Evolutionary conservation across 2,329 filamentous ascomycete species (phyloP).

Genomic region (Penicillium sp.): DNA sequence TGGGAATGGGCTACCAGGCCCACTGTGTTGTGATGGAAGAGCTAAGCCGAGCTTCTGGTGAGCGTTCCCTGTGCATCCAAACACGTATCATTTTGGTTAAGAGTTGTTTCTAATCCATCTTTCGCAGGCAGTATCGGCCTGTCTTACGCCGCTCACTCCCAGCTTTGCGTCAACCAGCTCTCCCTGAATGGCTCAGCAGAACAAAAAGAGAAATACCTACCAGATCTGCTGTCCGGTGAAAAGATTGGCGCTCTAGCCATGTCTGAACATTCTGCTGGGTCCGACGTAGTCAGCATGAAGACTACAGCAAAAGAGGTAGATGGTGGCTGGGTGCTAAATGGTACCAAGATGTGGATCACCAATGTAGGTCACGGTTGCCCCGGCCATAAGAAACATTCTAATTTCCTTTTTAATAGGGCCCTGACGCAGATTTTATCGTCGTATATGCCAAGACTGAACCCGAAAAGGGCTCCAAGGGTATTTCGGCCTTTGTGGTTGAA

Average conservation of each 20-base stretch:
- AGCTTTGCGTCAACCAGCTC: constrained; percentile 94
- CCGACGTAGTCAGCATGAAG: constrained; percentile 94
- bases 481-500: constrained; percentile 90
- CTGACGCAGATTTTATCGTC: constrained; percentile 85
- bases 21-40: constrained; percentile 96
- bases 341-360: constrained; percentile 99
- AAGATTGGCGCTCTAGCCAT: constrained; percentile 87
- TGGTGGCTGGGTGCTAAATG: constrained; percentile 80
- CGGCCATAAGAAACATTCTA: not conserved
- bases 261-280: constrained; percentile 86
- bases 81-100: no score
- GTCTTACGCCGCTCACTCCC: constrained; percentile 92
- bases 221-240: constrained; percentile 72
- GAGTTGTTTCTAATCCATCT: not conserved
- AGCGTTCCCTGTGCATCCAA: constrained; percentile 12
- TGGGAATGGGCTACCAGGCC: constrained; percentile 92
- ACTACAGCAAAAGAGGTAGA: constrained; percentile 74
- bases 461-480: constrained; percentile 75
- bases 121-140: constrained; percentile 54
- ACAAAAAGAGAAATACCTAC: constrained; percentile 78
- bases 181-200: constrained; percentile 76
- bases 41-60: constrained; percentile 75
- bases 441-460: constrained; percentile 97
- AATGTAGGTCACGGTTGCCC: constrained; percentile 54
- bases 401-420: constrained; percentile 48